Evolutionary conservation across 1,139 yeast genomes (phyloP).

Genomic region (Yamadazyma aaseri): DNA sequence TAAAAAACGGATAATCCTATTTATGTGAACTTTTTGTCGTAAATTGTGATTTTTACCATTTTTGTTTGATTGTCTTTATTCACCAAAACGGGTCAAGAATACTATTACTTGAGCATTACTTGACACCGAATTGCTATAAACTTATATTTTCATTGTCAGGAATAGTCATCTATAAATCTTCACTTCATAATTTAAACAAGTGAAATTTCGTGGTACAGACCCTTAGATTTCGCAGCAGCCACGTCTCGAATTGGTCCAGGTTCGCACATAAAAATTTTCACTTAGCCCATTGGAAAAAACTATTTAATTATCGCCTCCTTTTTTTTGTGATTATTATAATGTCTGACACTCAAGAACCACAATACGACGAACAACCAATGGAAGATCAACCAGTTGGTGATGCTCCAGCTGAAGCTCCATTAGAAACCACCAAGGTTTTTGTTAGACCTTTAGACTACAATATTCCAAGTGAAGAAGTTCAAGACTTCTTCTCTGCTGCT

Average conservation of each 20-base stretch:
- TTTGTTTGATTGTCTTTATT: too few relatives aligned
- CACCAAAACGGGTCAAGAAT: too few relatives aligned
- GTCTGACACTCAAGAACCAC: constrained; percentile 9
- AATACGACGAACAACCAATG: constrained; percentile 8
- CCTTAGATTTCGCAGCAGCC: too few relatives aligned
- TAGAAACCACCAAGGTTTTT: constrained; percentile 35
- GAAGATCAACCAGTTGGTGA: constrained; percentile 3
- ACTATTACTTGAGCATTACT: too few relatives aligned
- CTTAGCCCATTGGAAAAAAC: constrained; percentile 2
- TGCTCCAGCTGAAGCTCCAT: constrained; percentile 5
- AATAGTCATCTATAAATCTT: too few relatives aligned
- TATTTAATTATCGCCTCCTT: constrained; percentile 2
- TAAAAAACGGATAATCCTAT: too few relatives aligned
- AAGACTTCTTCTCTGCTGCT: constrained; percentile 61
- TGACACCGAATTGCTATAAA: too few relatives aligned
- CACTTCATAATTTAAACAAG: too few relatives aligned
- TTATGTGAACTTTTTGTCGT: too few relatives aligned
- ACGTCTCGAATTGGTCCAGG: not conserved
- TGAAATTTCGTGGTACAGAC: too few relatives aligned
- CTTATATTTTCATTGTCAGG: too few relatives aligned
- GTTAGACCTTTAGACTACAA: constrained; percentile 42
- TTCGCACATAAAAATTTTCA: constrained; percentile 2
- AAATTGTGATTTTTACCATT: too few relatives aligned
- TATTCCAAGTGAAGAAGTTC: constrained; percentile 55
- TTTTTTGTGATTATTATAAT: constrained; percentile 6